Evolutionary conservation across 306 rosid genomes (phyloP), one percentile per base, ranked within the genome.

Genomic region (Comarum palustre): DNA sequence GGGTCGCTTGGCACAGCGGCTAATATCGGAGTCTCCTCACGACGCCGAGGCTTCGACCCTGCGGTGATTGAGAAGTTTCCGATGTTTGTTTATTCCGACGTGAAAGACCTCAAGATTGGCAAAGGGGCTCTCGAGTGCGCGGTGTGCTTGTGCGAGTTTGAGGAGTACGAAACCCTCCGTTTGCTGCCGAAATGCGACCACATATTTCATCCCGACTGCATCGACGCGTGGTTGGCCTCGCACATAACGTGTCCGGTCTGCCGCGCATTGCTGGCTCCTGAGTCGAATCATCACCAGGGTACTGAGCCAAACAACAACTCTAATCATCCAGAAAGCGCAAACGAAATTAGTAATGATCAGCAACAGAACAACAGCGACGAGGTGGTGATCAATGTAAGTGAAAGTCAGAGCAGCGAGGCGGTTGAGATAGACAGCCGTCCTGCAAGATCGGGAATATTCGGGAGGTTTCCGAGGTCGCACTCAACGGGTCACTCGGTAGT

Each of bases 241-340:
- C 90, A 83, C 60, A 78, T 77, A 1, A 92, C 97, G 3, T 92
- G 97, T 74, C 96, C 97, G 0, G 90, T 89, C 61, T 92, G 96
- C 66, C 87, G 96, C 2, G 78, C 88, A 10, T 78, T 78, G 59
- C 84, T 88, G 11, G 63, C 84, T 15, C 22, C 67, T 4, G 82
- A 75, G 6, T 25, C 54, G 52, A 68, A 48, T 10, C 29, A 48
- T 10, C 29, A 32, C 25, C 67, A 36, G 11, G 51, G 16, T 13
- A 0, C 63, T 1, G 47, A 62, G 14, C 41, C 47, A 2, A 68
- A 11, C 29, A 42, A 43, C 32, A 8, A 8, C 29, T 60, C 77
- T 22, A 66, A 19, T 43, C 63, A 2, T 19, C 64, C 1, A 25
- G 74, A 67, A 2, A 11, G 10, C 48, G 50, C 57, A 31, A 45